Conservation (phyloP, 192 early-diverging fungal genomes). For the Gryganskiella cystojenkinii region DNA sequence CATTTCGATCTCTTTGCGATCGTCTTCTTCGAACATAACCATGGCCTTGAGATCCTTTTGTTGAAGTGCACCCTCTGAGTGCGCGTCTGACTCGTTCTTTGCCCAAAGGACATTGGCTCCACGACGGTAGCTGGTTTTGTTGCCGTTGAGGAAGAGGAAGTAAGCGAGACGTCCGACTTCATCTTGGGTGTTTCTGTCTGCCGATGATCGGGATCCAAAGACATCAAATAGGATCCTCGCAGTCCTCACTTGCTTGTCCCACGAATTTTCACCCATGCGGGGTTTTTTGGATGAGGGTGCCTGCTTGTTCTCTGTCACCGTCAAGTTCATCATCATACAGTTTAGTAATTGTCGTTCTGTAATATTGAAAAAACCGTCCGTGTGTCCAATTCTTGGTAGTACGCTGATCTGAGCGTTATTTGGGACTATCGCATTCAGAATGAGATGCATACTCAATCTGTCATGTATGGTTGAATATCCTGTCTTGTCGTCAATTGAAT, state of each 20-base stretch:
- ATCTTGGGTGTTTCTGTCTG: constrained; percentile 21
- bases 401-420: constrained; percentile 18
- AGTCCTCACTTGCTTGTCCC: too few relatives aligned
- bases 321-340: constrained; percentile 22
- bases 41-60: constrained; percentile 6
- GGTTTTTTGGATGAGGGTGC: too few relatives aligned
- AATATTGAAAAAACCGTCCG: constrained; percentile 15
- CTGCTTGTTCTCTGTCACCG: constrained; percentile 3
- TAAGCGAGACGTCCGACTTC: constrained; percentile 23
- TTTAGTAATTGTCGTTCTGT: constrained; percentile 17
- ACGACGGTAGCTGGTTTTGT: constrained; percentile 26
- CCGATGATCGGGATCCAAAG: constrained; percentile 18
- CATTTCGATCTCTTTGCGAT: background rate
- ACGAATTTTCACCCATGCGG: too few relatives aligned
- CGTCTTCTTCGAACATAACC: constrained; percentile 2
- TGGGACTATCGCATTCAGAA: constrained; percentile 18
- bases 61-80: constrained; percentile 1
- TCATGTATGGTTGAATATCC: constrained; percentile 9
- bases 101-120: constrained; percentile 13
- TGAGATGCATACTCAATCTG: constrained; percentile 22
- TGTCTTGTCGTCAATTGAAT: constrained; percentile 19
- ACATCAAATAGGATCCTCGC: constrained; percentile 8
- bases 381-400: constrained; percentile 17
- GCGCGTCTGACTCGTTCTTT: background rate
- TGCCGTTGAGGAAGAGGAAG: constrained; percentile 19